phyloP scores from a whole-genome alignment of 768 basidiomycete genomes.

The Crassisporium funariophilum region DNA sequence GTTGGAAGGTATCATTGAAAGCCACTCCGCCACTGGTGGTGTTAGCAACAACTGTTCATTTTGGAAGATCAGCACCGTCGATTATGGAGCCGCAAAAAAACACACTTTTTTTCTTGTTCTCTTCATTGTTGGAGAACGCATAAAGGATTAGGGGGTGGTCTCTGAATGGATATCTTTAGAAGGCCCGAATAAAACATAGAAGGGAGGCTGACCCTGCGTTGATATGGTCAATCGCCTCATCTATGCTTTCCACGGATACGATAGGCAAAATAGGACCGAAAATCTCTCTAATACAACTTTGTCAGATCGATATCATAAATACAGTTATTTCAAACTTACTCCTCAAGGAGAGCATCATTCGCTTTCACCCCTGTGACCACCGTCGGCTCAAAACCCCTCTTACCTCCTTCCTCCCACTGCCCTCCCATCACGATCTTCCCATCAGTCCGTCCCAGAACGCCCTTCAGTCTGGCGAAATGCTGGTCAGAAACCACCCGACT shows the following conservation, averaged over 20 bases:
- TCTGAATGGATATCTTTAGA: slow-evolving; percentile 27
- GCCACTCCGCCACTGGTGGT: slow-evolving; percentile 60
- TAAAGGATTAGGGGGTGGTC: slow-evolving; percentile 66
- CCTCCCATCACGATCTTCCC: slow-evolving; percentile 58
- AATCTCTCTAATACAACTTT: slow-evolving; percentile 50
- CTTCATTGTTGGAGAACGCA: slow-evolving; percentile 55
- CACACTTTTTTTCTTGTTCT: slow-evolving; percentile 41
- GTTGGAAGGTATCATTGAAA: slow-evolving; percentile 64
- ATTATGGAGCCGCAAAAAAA: neutral
- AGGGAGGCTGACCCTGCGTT: slow-evolving; percentile 44
- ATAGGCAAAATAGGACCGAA: slow-evolving; percentile 76
- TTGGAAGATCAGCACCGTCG: neutral
- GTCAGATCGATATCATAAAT: neutral
- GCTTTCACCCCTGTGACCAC: slow-evolving; percentile 54
- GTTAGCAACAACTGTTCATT: slow-evolving; percentile 46
- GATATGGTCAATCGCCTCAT: slow-evolving; percentile 59
- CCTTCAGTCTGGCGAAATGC: slow-evolving; percentile 56
- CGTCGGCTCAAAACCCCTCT: slow-evolving; percentile 57
- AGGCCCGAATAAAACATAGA: neutral
- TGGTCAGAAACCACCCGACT: slow-evolving; percentile 53
- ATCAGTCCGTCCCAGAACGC: slow-evolving; percentile 53
- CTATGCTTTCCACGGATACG: slow-evolving; percentile 53
- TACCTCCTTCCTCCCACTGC: slow-evolving; percentile 25
- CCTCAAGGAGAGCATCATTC: slow-evolving; percentile 62
- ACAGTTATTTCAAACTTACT: slow-evolving; percentile 36